phyloP scores from a whole-genome alignment of 306 rosid genomes.

The apple (Malus domestica) region DNA sequence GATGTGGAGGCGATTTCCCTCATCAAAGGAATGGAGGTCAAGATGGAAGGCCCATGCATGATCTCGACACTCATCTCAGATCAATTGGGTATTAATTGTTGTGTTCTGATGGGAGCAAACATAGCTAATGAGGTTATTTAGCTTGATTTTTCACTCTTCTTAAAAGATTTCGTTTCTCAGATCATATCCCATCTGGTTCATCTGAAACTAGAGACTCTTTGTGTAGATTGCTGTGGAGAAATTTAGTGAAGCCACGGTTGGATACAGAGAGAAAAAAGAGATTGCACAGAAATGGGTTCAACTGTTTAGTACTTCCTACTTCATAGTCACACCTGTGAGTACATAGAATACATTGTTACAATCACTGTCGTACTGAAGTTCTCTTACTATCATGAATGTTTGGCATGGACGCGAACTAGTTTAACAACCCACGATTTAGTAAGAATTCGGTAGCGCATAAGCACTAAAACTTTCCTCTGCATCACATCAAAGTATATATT shows the following conservation, averaged over 20 bases:
- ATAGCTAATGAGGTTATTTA: conserved; percentile 73
- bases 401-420: not conserved
- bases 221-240: conserved; percentile 79
- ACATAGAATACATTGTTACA: not conserved
- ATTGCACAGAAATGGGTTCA: conserved; percentile 90
- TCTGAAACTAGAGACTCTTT: not conserved
- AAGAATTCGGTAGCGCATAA: not conserved
- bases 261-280: conserved; percentile 57
- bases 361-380: not conserved
- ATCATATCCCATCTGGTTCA: not conserved
- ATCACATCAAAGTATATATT: not conserved
- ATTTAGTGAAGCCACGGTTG: conserved; percentile 95
- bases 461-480: not conserved
- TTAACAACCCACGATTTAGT: not conserved
- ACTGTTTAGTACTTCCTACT: conserved; percentile 80
- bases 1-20: conserved; percentile 81
- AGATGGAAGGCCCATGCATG: conserved; percentile 94
- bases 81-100: conserved; percentile 64
- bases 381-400: not conserved
- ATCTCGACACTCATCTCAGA: conserved; percentile 72
- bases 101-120: conserved; percentile 91
- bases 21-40: conserved; percentile 92
- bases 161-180: not conserved
- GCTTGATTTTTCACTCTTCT: not conserved
- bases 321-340: conserved; percentile 73